Evolutionary conservation across 1,139 yeast species (phyloP).

Genomic region (Pichia sp.): DNA sequence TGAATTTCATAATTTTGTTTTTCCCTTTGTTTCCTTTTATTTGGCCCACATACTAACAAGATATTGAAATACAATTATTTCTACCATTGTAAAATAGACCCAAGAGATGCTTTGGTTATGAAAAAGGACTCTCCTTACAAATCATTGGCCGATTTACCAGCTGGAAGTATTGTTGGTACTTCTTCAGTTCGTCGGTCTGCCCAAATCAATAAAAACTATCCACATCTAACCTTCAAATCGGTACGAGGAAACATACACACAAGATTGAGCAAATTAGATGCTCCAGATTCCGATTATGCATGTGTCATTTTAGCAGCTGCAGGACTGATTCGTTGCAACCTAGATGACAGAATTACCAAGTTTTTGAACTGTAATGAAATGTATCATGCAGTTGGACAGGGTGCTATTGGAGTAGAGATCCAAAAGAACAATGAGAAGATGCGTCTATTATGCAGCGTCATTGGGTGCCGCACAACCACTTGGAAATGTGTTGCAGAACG

Average conservation of each 20-base stretch:
- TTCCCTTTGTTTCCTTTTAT: neutral
- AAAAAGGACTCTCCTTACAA: conserved; percentile 59
- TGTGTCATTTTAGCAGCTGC: conserved; percentile 92
- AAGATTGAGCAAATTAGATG: conserved; percentile 72
- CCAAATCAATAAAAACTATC: conserved; percentile 56
- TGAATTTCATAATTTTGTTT: neutral
- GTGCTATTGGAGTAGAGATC: conserved; percentile 91
- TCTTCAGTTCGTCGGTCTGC: conserved; percentile 93
- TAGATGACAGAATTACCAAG: conserved; percentile 65
- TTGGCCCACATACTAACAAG: conserved; percentile 13
- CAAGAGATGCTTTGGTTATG: conserved; percentile 93
- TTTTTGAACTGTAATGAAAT: conserved; percentile 73
- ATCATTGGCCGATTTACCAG: conserved; percentile 70
- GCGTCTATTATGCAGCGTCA: conserved; percentile 52
- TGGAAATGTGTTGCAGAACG: conserved; percentile 88
- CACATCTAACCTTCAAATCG: conserved; percentile 59
- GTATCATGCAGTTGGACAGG: conserved; percentile 98
- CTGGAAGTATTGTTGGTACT: conserved; percentile 86
- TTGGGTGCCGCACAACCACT: conserved; percentile 66
- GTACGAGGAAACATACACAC: conserved; percentile 89
- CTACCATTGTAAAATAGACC: conserved; percentile 42
- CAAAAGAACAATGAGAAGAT: conserved; percentile 61
- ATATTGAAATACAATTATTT: neutral
- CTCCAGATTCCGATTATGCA: conserved; percentile 56
- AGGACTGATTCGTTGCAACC: conserved; percentile 71